A percentile compares a stretch with the other conserved stretches of the same genome.
These are phyloP conservation scores for Hebeloma cylindrosporum DNA, from an alignment of 768 basidiomycete genomes.

Conservation along the genomic window DNA sequence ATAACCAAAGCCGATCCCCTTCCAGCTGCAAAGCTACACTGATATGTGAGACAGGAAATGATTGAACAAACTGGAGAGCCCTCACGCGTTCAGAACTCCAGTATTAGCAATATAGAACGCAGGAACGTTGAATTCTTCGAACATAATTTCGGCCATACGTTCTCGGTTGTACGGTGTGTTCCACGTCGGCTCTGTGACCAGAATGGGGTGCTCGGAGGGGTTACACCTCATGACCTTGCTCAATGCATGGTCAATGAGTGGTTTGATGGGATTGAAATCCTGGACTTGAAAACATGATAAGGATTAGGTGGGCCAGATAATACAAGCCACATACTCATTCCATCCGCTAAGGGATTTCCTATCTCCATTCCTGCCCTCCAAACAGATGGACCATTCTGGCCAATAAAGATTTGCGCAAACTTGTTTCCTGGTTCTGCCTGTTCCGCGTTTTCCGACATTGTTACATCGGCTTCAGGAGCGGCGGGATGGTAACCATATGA, in stretches of 20 bases:
- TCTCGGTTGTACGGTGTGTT: slow-evolving; percentile 92
- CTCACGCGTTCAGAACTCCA: slow-evolving; percentile 90
- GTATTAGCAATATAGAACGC: slow-evolving; percentile 97
- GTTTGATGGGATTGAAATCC: slow-evolving; percentile 74
- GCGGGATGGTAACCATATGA: slow-evolving; percentile 74
- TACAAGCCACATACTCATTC: slow-evolving; percentile 61
- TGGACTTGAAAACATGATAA: slow-evolving; percentile 43
- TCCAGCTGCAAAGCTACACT: slow-evolving; percentile 85
- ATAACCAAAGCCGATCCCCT: slow-evolving; percentile 97
- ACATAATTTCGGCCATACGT: slow-evolving; percentile 95
- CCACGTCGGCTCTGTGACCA: slow-evolving; percentile 96
- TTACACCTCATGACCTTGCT: slow-evolving; percentile 74
- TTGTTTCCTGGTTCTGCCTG: slow-evolving; percentile 34
- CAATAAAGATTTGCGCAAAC: slow-evolving; percentile 70
- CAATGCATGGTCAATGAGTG: slow-evolving; percentile 73
- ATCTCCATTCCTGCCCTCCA: slow-evolving; percentile 93
- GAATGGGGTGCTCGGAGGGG: slow-evolving; percentile 83
- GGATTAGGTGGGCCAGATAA: not conserved
- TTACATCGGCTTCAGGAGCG: slow-evolving; percentile 46
- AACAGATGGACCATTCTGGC: slow-evolving; percentile 84
- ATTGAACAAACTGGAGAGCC: slow-evolving; percentile 10
- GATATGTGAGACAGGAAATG: not conserved
- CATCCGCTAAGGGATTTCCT: slow-evolving; percentile 78
- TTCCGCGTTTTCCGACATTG: slow-evolving; percentile 51
- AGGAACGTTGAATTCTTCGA: slow-evolving; percentile 92